phyloP scores from a whole-genome alignment of 2,329 filamentous ascomycete genomes.

The Penicillium sp. region DNA sequence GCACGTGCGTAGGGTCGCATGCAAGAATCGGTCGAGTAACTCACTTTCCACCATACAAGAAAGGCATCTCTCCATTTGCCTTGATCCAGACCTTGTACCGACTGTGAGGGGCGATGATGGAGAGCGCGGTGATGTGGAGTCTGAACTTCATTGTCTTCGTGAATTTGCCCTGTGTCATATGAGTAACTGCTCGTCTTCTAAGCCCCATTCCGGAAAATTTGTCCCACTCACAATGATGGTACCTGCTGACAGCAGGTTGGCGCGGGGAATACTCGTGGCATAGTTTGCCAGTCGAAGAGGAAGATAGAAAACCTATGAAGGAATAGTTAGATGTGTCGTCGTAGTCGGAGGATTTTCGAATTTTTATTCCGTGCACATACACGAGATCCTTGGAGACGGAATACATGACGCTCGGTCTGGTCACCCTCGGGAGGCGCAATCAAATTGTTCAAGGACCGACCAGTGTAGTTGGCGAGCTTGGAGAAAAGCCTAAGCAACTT shows the following conservation, averaged over 20 bases:
- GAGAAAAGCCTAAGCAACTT: slow-evolving; percentile 23
- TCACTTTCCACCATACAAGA: slow-evolving; percentile 70
- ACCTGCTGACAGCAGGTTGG: slow-evolving; percentile 78
- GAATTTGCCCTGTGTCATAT: slow-evolving; percentile 63
- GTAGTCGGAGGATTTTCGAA: background rate
- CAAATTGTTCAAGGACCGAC: slow-evolving; percentile 76
- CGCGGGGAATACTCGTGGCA: slow-evolving; percentile 75
- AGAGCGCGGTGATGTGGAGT: slow-evolving; percentile 85
- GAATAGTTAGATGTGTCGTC: background rate
- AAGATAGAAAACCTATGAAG: slow-evolving; percentile 67
- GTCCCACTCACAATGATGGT: slow-evolving; percentile 56
- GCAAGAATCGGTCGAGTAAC: background rate
- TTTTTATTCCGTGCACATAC: slow-evolving; percentile 28
- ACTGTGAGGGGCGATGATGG: slow-evolving; percentile 82
- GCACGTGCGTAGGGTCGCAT: background rate
- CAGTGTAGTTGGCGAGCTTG: slow-evolving; percentile 92
- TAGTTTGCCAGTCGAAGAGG: slow-evolving; percentile 84
- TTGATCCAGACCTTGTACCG: slow-evolving; percentile 98
- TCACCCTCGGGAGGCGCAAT: slow-evolving; percentile 65
- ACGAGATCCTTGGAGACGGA: slow-evolving; percentile 72
- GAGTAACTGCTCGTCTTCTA: background rate
- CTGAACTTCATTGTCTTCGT: slow-evolving; percentile 96
- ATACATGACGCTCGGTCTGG: slow-evolving; percentile 73
- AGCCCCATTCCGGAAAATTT: background rate
- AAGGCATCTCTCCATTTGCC: slow-evolving; percentile 70